phyloP scores from a whole-genome alignment of 2,329 filamentous ascomycete genomes.

The Ophiognomonia clavigignenti-juglandacearum region DNA sequence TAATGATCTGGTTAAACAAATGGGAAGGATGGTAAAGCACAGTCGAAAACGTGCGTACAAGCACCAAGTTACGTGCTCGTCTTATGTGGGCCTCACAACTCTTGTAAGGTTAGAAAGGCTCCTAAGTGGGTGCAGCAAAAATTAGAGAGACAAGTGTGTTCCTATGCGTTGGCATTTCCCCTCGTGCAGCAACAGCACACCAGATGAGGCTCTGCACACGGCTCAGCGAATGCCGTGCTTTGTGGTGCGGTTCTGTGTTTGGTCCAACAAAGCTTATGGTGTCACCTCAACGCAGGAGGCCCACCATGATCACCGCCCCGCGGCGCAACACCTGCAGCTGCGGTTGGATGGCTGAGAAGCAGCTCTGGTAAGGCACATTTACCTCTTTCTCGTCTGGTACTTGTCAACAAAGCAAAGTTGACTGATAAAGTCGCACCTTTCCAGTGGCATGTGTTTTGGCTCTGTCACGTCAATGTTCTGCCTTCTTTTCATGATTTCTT shows the following conservation, averaged over 20 bases:
- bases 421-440: too few species aligned
- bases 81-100: not conserved
- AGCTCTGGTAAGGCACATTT: too few species aligned
- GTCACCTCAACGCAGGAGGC: slow-evolving; percentile 17
- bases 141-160: not conserved
- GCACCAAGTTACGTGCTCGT: not conserved
- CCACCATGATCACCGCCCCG: not conserved
- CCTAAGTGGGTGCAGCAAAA: not conserved
- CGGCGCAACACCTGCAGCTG: not conserved
- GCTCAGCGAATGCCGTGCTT: not conserved
- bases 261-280: slow-evolving; percentile 13
- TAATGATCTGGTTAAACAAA: too few species aligned
- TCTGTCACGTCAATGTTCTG: too few species aligned
- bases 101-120: not conserved
- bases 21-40: not conserved
- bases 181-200: not conserved
- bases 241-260: not conserved
- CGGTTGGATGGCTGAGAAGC: not conserved
- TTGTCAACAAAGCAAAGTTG: too few species aligned
- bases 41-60: not conserved
- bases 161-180: not conserved
- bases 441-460: too few species aligned
- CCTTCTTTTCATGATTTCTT: too few species aligned
- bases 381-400: too few species aligned
- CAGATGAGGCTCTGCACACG: not conserved